Evolutionary conservation across 345 rosid genomes (phyloP).

Genomic region (Sapria himalayana): DNA sequence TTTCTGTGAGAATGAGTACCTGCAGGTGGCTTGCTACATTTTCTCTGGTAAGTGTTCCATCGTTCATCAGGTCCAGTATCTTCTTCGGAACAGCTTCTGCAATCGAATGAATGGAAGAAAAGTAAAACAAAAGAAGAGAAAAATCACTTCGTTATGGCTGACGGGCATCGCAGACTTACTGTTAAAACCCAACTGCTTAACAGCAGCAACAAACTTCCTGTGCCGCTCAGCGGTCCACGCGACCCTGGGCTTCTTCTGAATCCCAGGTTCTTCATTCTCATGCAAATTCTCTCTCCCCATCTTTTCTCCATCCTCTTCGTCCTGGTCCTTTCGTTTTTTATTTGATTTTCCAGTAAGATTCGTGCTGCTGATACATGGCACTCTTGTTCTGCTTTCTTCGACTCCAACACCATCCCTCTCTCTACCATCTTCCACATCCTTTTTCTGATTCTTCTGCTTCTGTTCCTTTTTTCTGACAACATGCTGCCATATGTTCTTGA

Average conservation of each 20-base stretch:
- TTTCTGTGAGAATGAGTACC: slow-evolving; percentile 48
- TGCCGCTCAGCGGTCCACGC: slow-evolving; percentile 83
- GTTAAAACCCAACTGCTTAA: slow-evolving; percentile 61
- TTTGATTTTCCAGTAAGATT: slow-evolving; percentile 19
- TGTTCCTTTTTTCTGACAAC: slow-evolving; percentile 45
- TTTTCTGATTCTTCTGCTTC: slow-evolving; percentile 21
- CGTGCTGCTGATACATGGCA: slow-evolving; percentile 13
- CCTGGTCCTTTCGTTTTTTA: slow-evolving; percentile 56
- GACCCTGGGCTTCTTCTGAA: slow-evolving; percentile 76
- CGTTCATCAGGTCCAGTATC: slow-evolving; percentile 79
- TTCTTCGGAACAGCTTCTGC: slow-evolving; percentile 95
- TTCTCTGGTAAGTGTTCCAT: slow-evolving; percentile 82
- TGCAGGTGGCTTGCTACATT: slow-evolving; percentile 97
- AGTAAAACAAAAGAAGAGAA: slow-evolving; percentile 4
- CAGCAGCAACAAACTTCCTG: slow-evolving; percentile 67
- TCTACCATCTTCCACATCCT: slow-evolving; percentile 11
- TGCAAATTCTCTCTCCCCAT: slow-evolving; percentile 35
- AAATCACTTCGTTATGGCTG: neutral
- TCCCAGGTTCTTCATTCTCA: slow-evolving; percentile 39
- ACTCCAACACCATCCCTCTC: slow-evolving; percentile 17
- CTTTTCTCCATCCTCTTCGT: slow-evolving; percentile 55
- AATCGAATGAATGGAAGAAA: slow-evolving; percentile 4
- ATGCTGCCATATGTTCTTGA: slow-evolving; percentile 91
- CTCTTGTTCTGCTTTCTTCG: slow-evolving; percentile 19
- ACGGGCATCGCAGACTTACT: slow-evolving; percentile 67